A percentile compares a stretch with the other conserved stretches of the same genome.
Evolutionary conservation across 305 asterid genomes (phyloP).

Genomic region (Lippia alba): DNA sequence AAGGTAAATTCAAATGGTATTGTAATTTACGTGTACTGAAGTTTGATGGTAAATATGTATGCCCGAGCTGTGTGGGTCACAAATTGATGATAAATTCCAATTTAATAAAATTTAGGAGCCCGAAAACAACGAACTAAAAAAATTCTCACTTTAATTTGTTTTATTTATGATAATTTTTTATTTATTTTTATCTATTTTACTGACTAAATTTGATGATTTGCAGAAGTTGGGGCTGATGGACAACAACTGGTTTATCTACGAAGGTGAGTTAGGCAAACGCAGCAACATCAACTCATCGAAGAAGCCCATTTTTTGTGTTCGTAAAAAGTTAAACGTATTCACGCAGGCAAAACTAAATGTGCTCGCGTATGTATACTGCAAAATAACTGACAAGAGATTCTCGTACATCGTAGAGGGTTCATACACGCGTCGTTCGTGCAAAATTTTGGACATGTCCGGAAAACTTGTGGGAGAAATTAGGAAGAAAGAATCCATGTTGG

Average conservation of each 20-base stretch:
- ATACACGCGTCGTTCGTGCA: slow-evolving; percentile 60
- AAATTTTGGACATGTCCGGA: slow-evolving; percentile 59
- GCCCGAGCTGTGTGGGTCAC: too few species aligned
- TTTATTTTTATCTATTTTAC: too few species aligned
- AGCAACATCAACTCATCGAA: slow-evolving; percentile 25
- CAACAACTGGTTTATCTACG: slow-evolving; percentile 64
- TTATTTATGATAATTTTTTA: too few species aligned
- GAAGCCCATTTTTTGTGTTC: slow-evolving; percentile 56
- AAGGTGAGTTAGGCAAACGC: slow-evolving; percentile 61
- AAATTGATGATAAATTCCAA: too few species aligned
- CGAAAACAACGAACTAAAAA: too few species aligned
- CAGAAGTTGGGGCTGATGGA: slow-evolving; percentile 64
- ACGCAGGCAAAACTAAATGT: slow-evolving; percentile 43
- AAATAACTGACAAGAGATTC: slow-evolving; percentile 40
- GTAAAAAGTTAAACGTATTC: slow-evolving; percentile 44
- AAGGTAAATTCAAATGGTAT: too few species aligned
- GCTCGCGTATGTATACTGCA: slow-evolving; percentile 57
- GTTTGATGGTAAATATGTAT: too few species aligned
- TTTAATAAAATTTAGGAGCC: too few species aligned
- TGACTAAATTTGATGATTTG: neutral
- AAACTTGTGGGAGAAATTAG: slow-evolving; percentile 65
- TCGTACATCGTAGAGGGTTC: slow-evolving; percentile 66
- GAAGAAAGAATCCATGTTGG: slow-evolving; percentile 51
- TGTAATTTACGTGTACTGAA: neutral
- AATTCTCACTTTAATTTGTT: too few species aligned